Conservation (phyloP, 2,329 filamentous ascomycete species). For the Colletotrichum sp. region DNA sequence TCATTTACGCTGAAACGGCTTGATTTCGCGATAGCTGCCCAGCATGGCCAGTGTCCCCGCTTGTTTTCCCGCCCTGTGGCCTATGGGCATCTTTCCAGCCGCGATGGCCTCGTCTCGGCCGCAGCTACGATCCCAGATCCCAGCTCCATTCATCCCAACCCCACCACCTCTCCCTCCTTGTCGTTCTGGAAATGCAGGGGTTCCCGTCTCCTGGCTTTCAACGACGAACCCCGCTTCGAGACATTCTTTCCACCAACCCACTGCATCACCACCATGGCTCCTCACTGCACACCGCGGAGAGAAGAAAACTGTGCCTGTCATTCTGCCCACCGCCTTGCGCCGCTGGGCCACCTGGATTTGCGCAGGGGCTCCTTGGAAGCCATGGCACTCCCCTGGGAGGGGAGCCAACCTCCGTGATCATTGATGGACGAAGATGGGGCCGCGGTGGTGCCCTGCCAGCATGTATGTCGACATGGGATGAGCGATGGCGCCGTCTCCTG, state of each 20-base stretch:
- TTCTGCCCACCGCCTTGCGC: background rate
- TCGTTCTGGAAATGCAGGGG: background rate
- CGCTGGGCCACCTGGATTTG: constrained; percentile 4
- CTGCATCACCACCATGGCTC: background rate
- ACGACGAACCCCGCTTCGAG: background rate
- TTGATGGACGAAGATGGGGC: background rate
- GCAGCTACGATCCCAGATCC: background rate
- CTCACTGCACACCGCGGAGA: background rate
- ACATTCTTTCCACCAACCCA: background rate
- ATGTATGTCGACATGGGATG: constrained; percentile 2
- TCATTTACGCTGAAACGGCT: constrained; percentile 22
- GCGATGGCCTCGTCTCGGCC: background rate
- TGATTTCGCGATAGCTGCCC: constrained; percentile 11
- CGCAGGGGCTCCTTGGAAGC: constrained; percentile 4
- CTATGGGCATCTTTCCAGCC: constrained; percentile 18
- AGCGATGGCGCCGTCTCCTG: constrained; percentile 12
- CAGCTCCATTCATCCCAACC: background rate
- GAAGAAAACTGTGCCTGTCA: background rate
- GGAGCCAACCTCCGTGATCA: background rate
- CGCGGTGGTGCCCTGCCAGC: background rate
- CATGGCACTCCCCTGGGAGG: background rate
- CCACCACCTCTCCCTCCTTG: background rate
- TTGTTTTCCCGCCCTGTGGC: constrained; percentile 2
- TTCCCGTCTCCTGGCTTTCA: constrained; percentile 8
- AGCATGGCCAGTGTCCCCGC: constrained; percentile 9